Evolutionary conservation across 179 eudicot genomes (phyloP).

Genomic region (Amaranthus tricolor): DNA sequence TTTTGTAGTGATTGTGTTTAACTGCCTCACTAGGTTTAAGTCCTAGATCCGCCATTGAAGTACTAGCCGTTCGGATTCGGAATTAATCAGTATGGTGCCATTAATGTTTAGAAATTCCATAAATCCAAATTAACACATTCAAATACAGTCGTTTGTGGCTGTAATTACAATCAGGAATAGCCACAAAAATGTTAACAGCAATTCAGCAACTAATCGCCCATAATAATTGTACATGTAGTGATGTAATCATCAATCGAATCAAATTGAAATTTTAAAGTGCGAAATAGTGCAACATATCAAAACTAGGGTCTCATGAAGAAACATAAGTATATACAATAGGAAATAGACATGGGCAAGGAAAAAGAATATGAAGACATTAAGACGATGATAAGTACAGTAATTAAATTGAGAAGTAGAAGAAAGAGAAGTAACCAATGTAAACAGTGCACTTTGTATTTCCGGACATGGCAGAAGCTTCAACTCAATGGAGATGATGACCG

Average conservation of each 20-base stretch:
- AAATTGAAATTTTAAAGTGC: not conserved
- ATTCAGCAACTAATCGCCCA: not conserved
- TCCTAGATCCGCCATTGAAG: too few relatives aligned
- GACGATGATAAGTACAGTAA: too few relatives aligned
- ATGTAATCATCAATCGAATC: not conserved
- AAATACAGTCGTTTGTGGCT: not conserved
- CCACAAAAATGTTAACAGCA: not conserved
- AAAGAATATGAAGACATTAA: not conserved
- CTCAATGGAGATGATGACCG: too few relatives aligned
- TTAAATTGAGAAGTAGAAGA: not conserved
- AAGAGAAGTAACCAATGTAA: constrained; percentile 12
- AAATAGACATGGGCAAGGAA: not conserved
- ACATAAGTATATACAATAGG: not conserved
- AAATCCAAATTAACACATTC: not conserved
- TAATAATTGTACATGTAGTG: not conserved
- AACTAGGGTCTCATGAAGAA: constrained; percentile 11
- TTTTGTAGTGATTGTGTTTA: too few relatives aligned
- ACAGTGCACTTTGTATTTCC: constrained; percentile 24
- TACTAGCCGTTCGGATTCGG: too few relatives aligned
- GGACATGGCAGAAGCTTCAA: constrained; percentile 10
- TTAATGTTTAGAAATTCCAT: not conserved
- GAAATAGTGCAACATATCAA: not conserved
- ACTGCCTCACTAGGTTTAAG: too few relatives aligned
- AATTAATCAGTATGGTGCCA: not conserved
- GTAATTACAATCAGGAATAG: not conserved